Evolutionary conservation across 768 basidiomycete genomes (phyloP), one percentile per base, ranked within the genome.

Genomic region (Porphyrellus cyaneotinctus): DNA sequence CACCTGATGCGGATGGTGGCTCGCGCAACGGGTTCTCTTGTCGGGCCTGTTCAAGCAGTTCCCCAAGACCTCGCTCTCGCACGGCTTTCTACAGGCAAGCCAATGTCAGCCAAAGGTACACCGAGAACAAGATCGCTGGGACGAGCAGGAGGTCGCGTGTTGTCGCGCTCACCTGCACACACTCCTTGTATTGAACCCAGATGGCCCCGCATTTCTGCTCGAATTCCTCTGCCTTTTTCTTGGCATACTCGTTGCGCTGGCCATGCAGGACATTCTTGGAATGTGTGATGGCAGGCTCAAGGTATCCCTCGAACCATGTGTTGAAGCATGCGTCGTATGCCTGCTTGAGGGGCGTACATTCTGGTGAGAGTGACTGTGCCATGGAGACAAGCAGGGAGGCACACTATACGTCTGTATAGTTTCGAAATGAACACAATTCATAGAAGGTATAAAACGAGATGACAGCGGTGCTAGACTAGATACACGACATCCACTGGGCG

Each of bases 231-330:
- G 91, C 90, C 70, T 94, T 95, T 53, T 80, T 71, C 60, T 84
- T 82, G 4, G 87, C 83, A 62, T 87, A 85, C 42, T 75, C 79
- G 15, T 77, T 72, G 43, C 82, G 81, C 51, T 78, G 72, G 47
- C 77, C 73, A 13, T 70, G 61, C 15, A 74, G 59, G 23, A 72
- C 60, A 15, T 71, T 70, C 14, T 75, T 70, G 50, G 75, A 62
- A 30, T 71, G 66, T 24, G 71, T 63, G 17, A 87, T 75, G 11
- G 83, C 84, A 10, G 93, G 93, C 64, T 93, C 88, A 22, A 97
- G 83, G 68, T 97, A 99, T 12, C 91, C 92, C 69, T 97, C 94
- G 61, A 99, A 94, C 95, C 95, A 97, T 9, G 88, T 82, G 63
- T 97, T 97, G 75, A 98, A 98, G 75, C 95, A 98, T 0, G 88